Evolutionary conservation across 257 asterid genomes (phyloP), one percentile per base, ranked within the genome.

Genomic region (Solanum corneliomulleri): DNA sequence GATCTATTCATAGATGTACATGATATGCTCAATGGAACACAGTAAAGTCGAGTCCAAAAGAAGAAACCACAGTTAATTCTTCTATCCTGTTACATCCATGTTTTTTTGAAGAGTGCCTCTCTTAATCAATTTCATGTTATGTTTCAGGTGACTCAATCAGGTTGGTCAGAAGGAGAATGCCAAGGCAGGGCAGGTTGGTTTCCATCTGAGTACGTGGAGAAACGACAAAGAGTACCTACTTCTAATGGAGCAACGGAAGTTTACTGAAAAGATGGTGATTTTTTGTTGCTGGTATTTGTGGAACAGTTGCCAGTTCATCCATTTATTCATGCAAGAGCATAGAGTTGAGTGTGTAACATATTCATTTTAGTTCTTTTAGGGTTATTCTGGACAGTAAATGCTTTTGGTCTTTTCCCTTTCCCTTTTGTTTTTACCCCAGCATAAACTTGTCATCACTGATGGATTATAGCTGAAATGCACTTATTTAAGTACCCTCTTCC

Each of bases 141-240:
- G 72, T 25, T 25, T 47, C 90, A 97, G 98, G 98, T 95, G 87
- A 95, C 90, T 77, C 94, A 96, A 29, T 91, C 98, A 27, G 98
- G 99, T 82, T 97, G 99, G 99, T 91, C 98, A 12, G 99, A 97
- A 93, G 99, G 99, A 84, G 99, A 97, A 92, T 93, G 98, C 90
- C 88, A 87, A 91, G 99, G 98, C 88, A 93, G 93, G 89, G 98
- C 95, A 3, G 99, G 99, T 45, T 97, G 99, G 99, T 97, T 97
- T 90, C 99, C 99, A 5, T 88, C 95, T 39, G 89, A 92, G 25
- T 95, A 89, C 35, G 98, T 97, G 31, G 96, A 95, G 93, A 94
- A 86, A 90, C 98, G 99, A 84, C 98, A 94, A 77, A 90, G 98
- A 87, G 85, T 94, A 72, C 98, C 98, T 7, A 89, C 96, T 47